phyloP scores from a whole-genome alignment of 495 filamentous ascomycete species.

The Neurospora sp. region DNA sequence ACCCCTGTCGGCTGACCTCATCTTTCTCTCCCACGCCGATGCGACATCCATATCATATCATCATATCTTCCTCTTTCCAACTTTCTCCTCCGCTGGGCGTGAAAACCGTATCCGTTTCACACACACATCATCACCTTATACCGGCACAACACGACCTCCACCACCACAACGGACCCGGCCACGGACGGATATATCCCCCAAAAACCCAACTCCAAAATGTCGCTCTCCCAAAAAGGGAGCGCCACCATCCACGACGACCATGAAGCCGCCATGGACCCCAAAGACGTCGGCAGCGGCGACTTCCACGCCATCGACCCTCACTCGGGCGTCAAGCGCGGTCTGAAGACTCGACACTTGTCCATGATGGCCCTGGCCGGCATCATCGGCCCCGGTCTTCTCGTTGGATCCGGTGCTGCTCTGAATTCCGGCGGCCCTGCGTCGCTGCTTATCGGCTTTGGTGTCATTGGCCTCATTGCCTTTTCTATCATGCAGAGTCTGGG shows the following conservation, averaged over 20 bases:
- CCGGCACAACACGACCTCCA: background rate
- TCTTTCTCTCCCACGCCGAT: background rate
- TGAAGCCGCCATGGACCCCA: background rate
- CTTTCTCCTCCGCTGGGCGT: background rate
- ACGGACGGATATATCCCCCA: background rate
- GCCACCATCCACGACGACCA: background rate
- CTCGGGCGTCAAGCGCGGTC: conserved; percentile 39
- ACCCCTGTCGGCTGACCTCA: background rate
- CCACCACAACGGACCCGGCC: background rate
- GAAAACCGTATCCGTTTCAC: background rate
- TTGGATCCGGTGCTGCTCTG: conserved; percentile 53
- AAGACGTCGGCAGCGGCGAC: conserved; percentile 18
- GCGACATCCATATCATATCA: background rate
- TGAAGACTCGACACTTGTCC: conserved; percentile 60
- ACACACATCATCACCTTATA: background rate
- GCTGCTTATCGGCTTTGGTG: conserved; percentile 52
- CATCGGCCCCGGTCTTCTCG: conserved; percentile 43
- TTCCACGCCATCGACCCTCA: conserved; percentile 35
- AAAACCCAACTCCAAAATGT: background rate
- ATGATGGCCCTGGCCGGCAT: conserved; percentile 61
- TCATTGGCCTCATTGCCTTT: conserved; percentile 58
- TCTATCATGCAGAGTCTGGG: conserved; percentile 55
- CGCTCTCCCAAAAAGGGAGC: background rate
- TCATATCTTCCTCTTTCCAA: background rate
- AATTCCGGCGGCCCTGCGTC: conserved; percentile 51